Percentiles rank a stretch among this genome's conserved stretches.
phyloP scores from a whole-genome alignment of 371 early-diverging fungal species.

The Mortierella sp. region DNA sequence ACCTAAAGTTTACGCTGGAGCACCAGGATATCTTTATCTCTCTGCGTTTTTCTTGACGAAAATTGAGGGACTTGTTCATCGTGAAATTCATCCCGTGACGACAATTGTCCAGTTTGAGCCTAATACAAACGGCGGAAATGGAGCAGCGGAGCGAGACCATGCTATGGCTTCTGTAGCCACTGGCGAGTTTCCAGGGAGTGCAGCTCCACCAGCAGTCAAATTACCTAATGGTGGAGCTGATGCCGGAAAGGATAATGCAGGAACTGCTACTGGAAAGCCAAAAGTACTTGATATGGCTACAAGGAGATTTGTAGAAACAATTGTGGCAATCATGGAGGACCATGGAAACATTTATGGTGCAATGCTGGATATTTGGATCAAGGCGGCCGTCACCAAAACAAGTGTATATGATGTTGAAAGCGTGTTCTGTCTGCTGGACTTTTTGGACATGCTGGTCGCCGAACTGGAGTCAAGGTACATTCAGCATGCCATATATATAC shows the following conservation, averaged over 20 bases:
- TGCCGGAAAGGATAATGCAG: slow-evolving; percentile 31
- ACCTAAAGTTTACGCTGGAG: slow-evolving; percentile 59
- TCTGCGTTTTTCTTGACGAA: slow-evolving; percentile 66
- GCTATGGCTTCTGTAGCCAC: slow-evolving; percentile 43
- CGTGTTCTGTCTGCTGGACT: slow-evolving; percentile 67
- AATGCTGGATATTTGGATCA: slow-evolving; percentile 69
- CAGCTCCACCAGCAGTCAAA: slow-evolving; percentile 46
- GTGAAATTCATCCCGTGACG: slow-evolving; percentile 66
- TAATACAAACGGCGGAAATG: slow-evolving; percentile 21
- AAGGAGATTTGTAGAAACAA: slow-evolving; percentile 65
- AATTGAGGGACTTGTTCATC: slow-evolving; percentile 63
- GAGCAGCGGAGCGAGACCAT: slow-evolving; percentile 31
- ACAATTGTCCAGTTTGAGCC: slow-evolving; percentile 59
- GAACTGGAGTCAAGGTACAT: slow-evolving; percentile 60
- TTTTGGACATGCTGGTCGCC: slow-evolving; percentile 61
- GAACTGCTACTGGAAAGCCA: slow-evolving; percentile 61
- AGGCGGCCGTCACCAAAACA: slow-evolving; percentile 63
- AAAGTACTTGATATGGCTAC: slow-evolving; percentile 65
- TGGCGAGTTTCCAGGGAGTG: slow-evolving; percentile 51
- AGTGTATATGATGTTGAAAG: slow-evolving; percentile 64
- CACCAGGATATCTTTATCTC: slow-evolving; percentile 68
- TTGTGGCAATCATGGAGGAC: slow-evolving; percentile 60
- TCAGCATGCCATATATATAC: no score
- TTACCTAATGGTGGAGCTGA: slow-evolving; percentile 22
- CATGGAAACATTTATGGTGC: slow-evolving; percentile 62